phyloP scores from a whole-genome alignment of 805 yeast genomes.

The Ogataea henricii region DNA sequence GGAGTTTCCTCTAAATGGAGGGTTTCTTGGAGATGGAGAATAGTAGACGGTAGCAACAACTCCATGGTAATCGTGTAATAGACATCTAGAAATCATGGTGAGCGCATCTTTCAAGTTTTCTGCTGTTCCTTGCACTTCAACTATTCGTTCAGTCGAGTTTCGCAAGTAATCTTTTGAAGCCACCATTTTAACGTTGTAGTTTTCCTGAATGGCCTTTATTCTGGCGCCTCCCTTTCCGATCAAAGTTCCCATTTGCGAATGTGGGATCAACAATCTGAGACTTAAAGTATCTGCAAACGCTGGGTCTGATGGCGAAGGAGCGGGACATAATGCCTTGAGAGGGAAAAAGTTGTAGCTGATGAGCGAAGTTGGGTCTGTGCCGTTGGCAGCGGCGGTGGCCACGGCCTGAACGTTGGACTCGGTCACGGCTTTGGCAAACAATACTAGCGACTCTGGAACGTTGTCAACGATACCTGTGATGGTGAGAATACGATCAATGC shows the following conservation, averaged over 20 bases:
- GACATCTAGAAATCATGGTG: conserved; percentile 63
- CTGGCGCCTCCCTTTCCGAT: conserved; percentile 83
- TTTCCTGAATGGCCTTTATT: conserved; percentile 76
- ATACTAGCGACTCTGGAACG: conserved; percentile 68
- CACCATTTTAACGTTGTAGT: conserved; percentile 72
- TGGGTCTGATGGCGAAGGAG: conserved; percentile 52
- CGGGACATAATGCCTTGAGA: conserved; percentile 55
- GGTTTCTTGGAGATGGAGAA: conserved; percentile 45
- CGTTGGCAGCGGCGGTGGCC: conserved; percentile 25
- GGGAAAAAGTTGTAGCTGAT: conserved; percentile 56
- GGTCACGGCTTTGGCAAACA: conserved; percentile 66
- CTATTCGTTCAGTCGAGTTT: conserved; percentile 80
- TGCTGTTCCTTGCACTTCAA: conserved; percentile 82
- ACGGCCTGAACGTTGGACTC: conserved; percentile 39
- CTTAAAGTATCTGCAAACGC: conserved; percentile 54
- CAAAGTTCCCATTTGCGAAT: conserved; percentile 83
- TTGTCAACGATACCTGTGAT: conserved; percentile 72
- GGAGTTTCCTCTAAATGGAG: conserved; percentile 18
- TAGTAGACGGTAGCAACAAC: conserved; percentile 66
- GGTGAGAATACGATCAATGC: conserved; percentile 80
- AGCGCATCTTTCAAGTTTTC: conserved; percentile 59
- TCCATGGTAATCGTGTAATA: conserved; percentile 72
- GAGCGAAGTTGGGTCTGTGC: conserved; percentile 35
- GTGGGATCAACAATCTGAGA: conserved; percentile 74
- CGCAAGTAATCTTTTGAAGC: conserved; percentile 84